Evolutionary conservation across 495 filamentous ascomycete genomes (phyloP).

Genomic region (Umbilicaria muhlenbergii): DNA sequence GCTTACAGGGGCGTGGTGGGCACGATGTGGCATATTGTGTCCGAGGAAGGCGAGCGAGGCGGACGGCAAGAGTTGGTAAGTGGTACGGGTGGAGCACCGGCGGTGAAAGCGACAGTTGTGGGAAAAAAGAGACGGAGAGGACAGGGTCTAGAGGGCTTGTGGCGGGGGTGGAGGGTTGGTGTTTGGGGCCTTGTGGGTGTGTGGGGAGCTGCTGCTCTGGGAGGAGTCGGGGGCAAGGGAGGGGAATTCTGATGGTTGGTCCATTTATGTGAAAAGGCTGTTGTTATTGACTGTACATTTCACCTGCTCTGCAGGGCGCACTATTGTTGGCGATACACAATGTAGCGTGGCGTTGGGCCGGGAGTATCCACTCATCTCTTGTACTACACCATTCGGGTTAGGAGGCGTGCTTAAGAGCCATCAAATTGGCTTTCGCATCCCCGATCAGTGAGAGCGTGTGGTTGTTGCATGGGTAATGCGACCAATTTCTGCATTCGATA

Average conservation of each 20-base stretch:
- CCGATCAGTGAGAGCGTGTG: too few species aligned
- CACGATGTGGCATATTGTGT: constrained; percentile 74
- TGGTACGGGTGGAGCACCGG: constrained; percentile 4
- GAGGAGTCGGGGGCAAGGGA: constrained; percentile 29
- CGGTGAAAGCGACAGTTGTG: constrained; percentile 12
- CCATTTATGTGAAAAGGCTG: not conserved
- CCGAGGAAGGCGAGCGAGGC: constrained; percentile 56
- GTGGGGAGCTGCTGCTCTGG: constrained; percentile 55
- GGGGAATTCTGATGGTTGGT: constrained; percentile 32
- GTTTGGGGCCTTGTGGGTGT: constrained; percentile 91
- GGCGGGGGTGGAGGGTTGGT: constrained; percentile 86
- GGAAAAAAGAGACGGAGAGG: constrained; percentile 41
- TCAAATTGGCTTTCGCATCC: too few species aligned
- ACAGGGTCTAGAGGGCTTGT: constrained; percentile 72
- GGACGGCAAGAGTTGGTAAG: constrained; percentile 9
- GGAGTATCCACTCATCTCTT: not conserved
- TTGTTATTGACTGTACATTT: not conserved
- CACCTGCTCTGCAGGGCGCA: not conserved
- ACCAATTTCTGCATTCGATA: too few species aligned
- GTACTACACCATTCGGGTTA: too few species aligned
- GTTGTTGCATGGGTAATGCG: too few species aligned
- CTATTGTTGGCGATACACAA: not conserved
- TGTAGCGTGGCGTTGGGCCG: not conserved
- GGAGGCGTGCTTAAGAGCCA: too few species aligned
- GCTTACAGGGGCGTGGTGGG: constrained; percentile 68